Conservation (phyloP, 495 filamentous ascomycete species). For the Lasiosphaeria ovina region DNA sequence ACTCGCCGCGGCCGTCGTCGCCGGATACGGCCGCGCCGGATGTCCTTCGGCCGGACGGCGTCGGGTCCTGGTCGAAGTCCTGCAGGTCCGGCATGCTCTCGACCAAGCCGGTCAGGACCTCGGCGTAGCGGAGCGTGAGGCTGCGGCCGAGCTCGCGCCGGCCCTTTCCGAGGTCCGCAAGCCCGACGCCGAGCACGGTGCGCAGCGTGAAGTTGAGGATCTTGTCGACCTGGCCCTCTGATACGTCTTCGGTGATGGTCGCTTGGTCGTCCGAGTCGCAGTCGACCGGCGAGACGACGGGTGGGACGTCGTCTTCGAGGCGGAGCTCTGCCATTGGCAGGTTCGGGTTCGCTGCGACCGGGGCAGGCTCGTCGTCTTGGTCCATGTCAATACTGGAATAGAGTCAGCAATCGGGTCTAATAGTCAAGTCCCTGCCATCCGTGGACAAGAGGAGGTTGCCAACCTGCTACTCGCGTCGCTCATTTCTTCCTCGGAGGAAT, state of each 20-base stretch:
- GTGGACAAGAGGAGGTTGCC: neutral
- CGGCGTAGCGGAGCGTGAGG: neutral
- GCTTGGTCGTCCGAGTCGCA: neutral
- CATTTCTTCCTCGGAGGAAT: neutral
- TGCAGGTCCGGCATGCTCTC: neutral
- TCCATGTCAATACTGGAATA: no score
- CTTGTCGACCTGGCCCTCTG: neutral
- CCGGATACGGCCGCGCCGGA: neutral
- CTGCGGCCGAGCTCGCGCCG: neutral
- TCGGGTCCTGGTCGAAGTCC: neutral
- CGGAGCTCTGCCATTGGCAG: neutral
- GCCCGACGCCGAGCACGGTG: neutral
- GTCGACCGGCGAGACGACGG: neutral
- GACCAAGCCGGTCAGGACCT: neutral
- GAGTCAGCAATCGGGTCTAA: no score
- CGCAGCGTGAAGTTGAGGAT: neutral
- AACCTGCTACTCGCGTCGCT: neutral
- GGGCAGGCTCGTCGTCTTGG: neutral
- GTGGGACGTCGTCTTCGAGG: neutral
- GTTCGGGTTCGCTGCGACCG: neutral
- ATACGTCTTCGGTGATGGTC: slow-evolving; percentile 1
- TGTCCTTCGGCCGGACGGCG: neutral
- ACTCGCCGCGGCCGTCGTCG: neutral
- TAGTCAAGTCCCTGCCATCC: neutral
- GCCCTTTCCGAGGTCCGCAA: neutral